A percentile compares a stretch with the other conserved stretches of the same genome.
Conservation (phyloP, 148 eudicot genomes). For the Cornus controversa region DNA sequence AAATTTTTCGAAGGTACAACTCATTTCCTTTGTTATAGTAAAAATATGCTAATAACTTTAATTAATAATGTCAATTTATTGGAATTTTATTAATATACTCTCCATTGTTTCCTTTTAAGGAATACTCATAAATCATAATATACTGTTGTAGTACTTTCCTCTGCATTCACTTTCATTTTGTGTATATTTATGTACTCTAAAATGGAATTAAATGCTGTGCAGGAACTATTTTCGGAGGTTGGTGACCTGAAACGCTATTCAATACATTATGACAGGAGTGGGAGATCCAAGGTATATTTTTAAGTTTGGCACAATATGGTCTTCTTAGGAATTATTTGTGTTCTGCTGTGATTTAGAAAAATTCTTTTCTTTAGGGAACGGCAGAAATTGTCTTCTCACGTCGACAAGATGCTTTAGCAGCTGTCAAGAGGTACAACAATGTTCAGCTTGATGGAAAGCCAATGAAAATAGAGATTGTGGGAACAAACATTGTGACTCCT, state of each 20-base stretch:
- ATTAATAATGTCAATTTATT: too few species aligned
- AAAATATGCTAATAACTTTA: too few species aligned
- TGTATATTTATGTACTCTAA: neutral
- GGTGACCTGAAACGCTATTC: constrained; percentile 70
- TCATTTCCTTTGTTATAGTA: too few species aligned
- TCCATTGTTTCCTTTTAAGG: too few species aligned
- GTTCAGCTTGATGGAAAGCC: constrained; percentile 95
- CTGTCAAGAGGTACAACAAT: constrained; percentile 82
- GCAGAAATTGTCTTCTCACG: constrained; percentile 80
- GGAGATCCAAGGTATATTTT: constrained; percentile 70
- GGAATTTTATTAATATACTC: neutral
- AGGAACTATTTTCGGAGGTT: constrained; percentile 81
- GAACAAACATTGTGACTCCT: constrained; percentile 53
- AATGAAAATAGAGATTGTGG: constrained; percentile 86
- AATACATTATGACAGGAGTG: constrained; percentile 75
- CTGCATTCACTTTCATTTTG: neutral
- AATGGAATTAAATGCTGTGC: constrained; percentile 10
- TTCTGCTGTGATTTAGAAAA: constrained; percentile 19
- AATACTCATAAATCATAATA: neutral
- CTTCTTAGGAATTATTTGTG: constrained; percentile 8
- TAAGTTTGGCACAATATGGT: constrained; percentile 9
- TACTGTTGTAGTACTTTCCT: neutral
- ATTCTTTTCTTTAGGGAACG: constrained; percentile 55
- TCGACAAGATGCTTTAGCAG: constrained; percentile 70
- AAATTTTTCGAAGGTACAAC: too few species aligned